Evolutionary conservation across 2,329 filamentous ascomycete genomes (phyloP).

Genomic region (Zopfia rhizophila): DNA sequence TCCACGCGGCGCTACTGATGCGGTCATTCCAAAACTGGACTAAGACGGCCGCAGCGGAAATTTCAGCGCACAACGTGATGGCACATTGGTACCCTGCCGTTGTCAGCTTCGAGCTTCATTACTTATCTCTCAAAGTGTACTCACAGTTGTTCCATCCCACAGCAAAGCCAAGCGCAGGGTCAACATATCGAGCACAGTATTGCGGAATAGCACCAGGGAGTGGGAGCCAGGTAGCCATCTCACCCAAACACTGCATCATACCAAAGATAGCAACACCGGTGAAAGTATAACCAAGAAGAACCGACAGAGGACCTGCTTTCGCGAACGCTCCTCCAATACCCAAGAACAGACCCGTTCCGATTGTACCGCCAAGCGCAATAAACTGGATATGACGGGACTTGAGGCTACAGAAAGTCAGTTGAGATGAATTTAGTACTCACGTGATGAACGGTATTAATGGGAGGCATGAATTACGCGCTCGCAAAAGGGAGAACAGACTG

Average conservation of each 20-base stretch:
- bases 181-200: slow-evolving; percentile 55
- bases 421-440: slow-evolving; percentile 2
- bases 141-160: slow-evolving; percentile 41
- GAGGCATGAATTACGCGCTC: slow-evolving; percentile 14
- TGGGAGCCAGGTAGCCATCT: slow-evolving; percentile 55
- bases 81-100: slow-evolving; percentile 45
- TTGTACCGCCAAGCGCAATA: slow-evolving; percentile 69
- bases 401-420: slow-evolving; percentile 39
- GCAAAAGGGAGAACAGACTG: too few relatives aligned
- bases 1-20: slow-evolving; percentile 46
- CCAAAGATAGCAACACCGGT: slow-evolving; percentile 47
- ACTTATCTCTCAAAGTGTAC: slow-evolving; percentile 13
- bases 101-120: slow-evolving; percentile 22
- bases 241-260: slow-evolving; percentile 56
- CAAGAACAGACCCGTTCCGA: slow-evolving; percentile 53
- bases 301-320: slow-evolving; percentile 45
- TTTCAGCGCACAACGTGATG: slow-evolving; percentile 49
- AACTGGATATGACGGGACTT: slow-evolving; percentile 68
- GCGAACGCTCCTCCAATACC: slow-evolving; percentile 47
- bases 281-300: slow-evolving; percentile 49
- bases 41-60: slow-evolving; percentile 46
- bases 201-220: slow-evolving; percentile 51
- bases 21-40: slow-evolving; percentile 46
- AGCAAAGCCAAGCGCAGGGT: slow-evolving; percentile 55
- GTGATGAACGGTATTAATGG: neutral